Base-by-base conservation (phyloP, 2,329 filamentous ascomycete genomes). In the Cordyceps farinosa region DNA sequence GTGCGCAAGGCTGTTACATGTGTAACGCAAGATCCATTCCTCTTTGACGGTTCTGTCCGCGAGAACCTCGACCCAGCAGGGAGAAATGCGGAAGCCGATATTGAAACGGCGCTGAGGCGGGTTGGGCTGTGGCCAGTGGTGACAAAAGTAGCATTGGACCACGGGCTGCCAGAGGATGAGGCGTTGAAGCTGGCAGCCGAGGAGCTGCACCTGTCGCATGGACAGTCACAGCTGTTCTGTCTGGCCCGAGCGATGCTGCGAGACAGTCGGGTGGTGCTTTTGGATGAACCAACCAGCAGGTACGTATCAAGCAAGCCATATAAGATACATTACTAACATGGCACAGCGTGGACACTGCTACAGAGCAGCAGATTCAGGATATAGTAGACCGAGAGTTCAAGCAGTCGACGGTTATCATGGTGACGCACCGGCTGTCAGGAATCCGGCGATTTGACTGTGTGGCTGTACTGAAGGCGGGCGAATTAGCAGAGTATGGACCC, bases 341-440 rank as follows among this genome's bases (percentile, higher is more conserved):
- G n/a, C 27, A 32, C 34, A 64, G 62, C 36, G 56, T 64, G 29
- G 62, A 64, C 34, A 10, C 40, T 15, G 50, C 17, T 5, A 60
- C 62, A 8, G 55, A 64, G 15, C 30, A 47, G 22, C 15, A 61
- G 27, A 64, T 64, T 11, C n/a, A 38, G 10, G 50, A 56, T 10
- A 55, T 56, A 34, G 42, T 61, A 8, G 55, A 51, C 5, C 15
- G 13, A n/a, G 50, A 64, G 40, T 64, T 64, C 38, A 42, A 50
- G 22, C 29, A 55, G 6, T 51, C 62, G 6, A 64, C 56, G 4
- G 62, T 64, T n/a, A 36, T 64, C 22, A 56, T 60, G 62, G 50
- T 56, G 11, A 64, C 62, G 29, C 62, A 64, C 36, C 47, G 62
- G 13, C 40, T 64, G 15, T 60, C 56, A 7, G 32, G 30, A 8